Percentiles rank a stretch among this genome's conserved stretches.
phyloP scores from a whole-genome alignment of 23 red algal species.

The Chondrus crispus region DNA sequence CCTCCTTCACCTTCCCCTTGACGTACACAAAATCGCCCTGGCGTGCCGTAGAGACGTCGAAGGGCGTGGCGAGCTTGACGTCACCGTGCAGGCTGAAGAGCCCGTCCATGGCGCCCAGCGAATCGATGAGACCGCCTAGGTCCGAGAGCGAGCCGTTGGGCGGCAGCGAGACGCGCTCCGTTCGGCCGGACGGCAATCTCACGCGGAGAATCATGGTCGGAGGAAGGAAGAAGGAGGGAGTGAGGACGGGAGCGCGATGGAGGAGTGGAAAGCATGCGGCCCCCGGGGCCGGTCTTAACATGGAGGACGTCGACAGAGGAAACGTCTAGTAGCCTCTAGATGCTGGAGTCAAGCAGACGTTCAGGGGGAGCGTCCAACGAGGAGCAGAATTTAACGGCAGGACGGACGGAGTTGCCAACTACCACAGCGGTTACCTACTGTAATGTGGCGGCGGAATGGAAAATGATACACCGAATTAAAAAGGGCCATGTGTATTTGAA shows the following conservation, averaged over 20 bases:
- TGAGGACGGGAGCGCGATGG: neutral
- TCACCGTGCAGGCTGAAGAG: conserved; percentile 49
- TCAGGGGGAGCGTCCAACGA: neutral
- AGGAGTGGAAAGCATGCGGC: neutral
- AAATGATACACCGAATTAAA: no score
- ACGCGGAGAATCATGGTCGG: conserved; percentile 63
- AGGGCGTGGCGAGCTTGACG: conserved; percentile 26
- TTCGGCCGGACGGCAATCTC: conserved; percentile 57
- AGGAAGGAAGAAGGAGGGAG: neutral
- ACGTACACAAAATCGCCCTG: conserved; percentile 73
- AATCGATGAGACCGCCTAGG: conserved; percentile 28
- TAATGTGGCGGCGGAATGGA: no score
- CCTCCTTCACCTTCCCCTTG: no score
- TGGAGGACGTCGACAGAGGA: neutral
- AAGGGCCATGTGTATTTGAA: no score
- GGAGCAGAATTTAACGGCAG: neutral
- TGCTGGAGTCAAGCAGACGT: neutral
- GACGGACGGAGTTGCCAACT: neutral
- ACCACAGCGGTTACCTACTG: no score
- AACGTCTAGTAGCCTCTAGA: neutral
- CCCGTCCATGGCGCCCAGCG: conserved; percentile 1
- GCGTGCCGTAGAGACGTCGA: conserved; percentile 13
- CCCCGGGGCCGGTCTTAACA: neutral
- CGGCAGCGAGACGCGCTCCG: conserved; percentile 33
- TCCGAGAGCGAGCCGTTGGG: neutral